These are phyloP conservation scores for Triticum timopheevii DNA, from an alignment of 176 grass and related monocot genomes.

Conservation along the genomic window DNA sequence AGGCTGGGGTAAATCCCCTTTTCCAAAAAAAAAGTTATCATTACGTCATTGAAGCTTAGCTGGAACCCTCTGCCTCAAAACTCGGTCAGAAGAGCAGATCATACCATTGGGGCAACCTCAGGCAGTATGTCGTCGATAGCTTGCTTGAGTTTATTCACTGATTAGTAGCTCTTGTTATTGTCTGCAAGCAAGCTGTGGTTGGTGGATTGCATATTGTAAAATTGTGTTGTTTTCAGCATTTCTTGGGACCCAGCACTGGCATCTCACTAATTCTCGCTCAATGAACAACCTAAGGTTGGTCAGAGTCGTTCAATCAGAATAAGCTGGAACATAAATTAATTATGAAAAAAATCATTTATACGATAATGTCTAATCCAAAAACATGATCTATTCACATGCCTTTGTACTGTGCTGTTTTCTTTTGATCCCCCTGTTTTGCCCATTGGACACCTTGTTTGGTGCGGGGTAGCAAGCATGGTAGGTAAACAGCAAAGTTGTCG, in stretches of 20 bases:
- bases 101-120: not conserved
- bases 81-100: slow-evolving; percentile 20
- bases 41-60: slow-evolving; percentile 8
- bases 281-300: not conserved
- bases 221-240: slow-evolving; percentile 9
- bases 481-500: slow-evolving; percentile 16
- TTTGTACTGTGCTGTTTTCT: not conserved
- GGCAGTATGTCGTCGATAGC: not conserved
- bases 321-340: not conserved
- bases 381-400: not conserved
- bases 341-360: not conserved
- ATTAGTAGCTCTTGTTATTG: slow-evolving; percentile 8
- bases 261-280: not conserved
- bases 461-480: slow-evolving; percentile 16
- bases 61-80: slow-evolving; percentile 25
- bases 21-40: not conserved
- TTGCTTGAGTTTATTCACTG: not conserved
- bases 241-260: not conserved
- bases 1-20: too few relatives aligned
- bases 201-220: slow-evolving; percentile 4
- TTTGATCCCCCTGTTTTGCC: not conserved
- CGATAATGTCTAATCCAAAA: not conserved
- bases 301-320: not conserved
- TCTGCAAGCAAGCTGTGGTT: slow-evolving; percentile 11
- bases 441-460: not conserved